Conservation (phyloP, 2,329 filamentous ascomycete species). For the Phoma herbarum region DNA sequence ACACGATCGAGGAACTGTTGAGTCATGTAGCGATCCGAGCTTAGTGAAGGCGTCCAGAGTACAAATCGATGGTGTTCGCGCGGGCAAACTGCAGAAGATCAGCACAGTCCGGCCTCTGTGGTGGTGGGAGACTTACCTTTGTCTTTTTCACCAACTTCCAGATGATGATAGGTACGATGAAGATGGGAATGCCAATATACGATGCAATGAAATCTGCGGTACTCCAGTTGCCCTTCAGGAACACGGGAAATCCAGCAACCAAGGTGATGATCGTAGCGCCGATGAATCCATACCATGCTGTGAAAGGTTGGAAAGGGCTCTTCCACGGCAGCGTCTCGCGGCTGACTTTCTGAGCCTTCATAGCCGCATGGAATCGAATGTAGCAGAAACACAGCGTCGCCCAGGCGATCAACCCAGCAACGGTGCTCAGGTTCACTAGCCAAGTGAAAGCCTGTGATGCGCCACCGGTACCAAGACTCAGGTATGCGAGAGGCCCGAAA, state of each 20-base stretch:
- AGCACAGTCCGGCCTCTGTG: background rate
- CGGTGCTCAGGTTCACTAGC: slow-evolving; percentile 75
- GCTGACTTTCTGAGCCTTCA: slow-evolving; percentile 70
- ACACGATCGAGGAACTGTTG: too few relatives aligned
- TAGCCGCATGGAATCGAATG: slow-evolving; percentile 72
- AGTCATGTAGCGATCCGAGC: background rate
- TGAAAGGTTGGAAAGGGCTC: slow-evolving; percentile 72
- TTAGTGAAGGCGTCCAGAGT: slow-evolving; percentile 21
- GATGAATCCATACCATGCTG: slow-evolving; percentile 68
- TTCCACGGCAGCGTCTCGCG: slow-evolving; percentile 69
- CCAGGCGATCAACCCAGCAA: slow-evolving; percentile 62
- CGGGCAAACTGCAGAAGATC: slow-evolving; percentile 23
- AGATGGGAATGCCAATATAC: slow-evolving; percentile 59
- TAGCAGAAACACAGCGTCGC: slow-evolving; percentile 69
- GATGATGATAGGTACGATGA: slow-evolving; percentile 30
- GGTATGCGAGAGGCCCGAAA: slow-evolving; percentile 65
- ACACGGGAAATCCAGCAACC: slow-evolving; percentile 76
- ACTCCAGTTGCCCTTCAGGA: slow-evolving; percentile 72
- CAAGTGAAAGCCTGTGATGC: slow-evolving; percentile 71
- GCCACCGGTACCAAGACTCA: slow-evolving; percentile 72
- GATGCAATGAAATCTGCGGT: slow-evolving; percentile 54
- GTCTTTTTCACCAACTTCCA: slow-evolving; percentile 30
- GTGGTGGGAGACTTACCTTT: slow-evolving; percentile 13
- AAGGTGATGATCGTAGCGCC: slow-evolving; percentile 73
- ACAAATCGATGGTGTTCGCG: slow-evolving; percentile 25